A percentile compares a stretch with the other conserved stretches of the same genome.
phyloP scores from a whole-genome alignment of 331 rosid species.

The Telfairia occidentalis region DNA sequence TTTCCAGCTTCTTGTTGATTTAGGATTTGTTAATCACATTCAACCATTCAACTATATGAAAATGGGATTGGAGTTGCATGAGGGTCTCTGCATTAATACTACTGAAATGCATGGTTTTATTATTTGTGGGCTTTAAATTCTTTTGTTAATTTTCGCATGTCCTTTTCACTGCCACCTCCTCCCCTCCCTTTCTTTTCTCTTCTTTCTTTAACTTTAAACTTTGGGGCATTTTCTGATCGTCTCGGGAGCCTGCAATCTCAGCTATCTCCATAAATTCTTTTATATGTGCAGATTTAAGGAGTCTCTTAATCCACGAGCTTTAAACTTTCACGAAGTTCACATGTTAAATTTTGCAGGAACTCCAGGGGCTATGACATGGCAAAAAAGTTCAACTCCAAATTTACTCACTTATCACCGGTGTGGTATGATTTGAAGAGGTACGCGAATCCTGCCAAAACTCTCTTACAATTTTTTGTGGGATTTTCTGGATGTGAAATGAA shows the following conservation, averaged over 20 bases:
- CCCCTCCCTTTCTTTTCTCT: no score
- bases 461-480: background rate
- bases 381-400: constrained; percentile 74
- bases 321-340: background rate
- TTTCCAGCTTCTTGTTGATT: background rate
- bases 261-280: background rate
- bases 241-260: background rate
- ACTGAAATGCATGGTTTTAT: background rate
- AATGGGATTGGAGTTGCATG: background rate
- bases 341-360: constrained; percentile 52
- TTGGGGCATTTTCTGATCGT: background rate
- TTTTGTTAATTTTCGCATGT: background rate
- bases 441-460: background rate
- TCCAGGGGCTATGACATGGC: constrained; percentile 79
- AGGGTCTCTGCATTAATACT: background rate
- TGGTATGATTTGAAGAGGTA: constrained; percentile 97
- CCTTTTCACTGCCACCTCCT: background rate
- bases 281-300: background rate
- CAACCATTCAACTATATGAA: background rate
- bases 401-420: constrained; percentile 81
- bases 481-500: background rate
- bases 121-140: background rate
- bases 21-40: background rate
- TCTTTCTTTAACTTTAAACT: background rate
- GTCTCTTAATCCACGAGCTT: constrained; percentile 1